Evolutionary conservation across 164 flowering plant genomes (phyloP), one percentile per base, ranked within the genome.

Genomic region (Amborella trichopoda): DNA sequence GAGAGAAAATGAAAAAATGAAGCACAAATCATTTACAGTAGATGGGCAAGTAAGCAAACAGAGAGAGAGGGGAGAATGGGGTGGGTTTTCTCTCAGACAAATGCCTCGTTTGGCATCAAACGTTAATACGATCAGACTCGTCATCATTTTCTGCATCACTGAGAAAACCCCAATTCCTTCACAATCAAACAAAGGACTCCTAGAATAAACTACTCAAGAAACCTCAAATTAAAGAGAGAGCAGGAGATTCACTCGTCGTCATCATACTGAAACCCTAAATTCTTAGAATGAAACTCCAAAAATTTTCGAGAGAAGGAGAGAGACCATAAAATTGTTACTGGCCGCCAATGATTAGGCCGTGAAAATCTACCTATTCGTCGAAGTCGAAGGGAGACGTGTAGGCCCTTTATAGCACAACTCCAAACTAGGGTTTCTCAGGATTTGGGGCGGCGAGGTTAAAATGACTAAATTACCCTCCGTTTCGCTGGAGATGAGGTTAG

Each of bases 51-150:
- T 30, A 8, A 14, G 14, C 14, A 30, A 30, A 30, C 34, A 3
- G 13, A 19, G 40, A 37, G 3, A 18, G 10, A 21, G 12, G 9
- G n/a, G 24, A 30, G 11, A 16, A 9, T 4, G 36, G 39, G 8
- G 23, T 1, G 26, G 48, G 40, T 22, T 54, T 60, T 50, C 74
- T 67, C 74, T 69, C 75, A 69, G 83, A 72, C 70, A 69, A 74
- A 74, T 69, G 79, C 83, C 75, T 77, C 77, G 74, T 48, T 54
- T 71, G 59, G 71, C 66, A 78, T 46, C 69, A 76, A 69, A 39
- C 55, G 54, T 37, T 46, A 27, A 43, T 34, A 44, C 44, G 43
- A 55, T 77, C 80, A 49, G 77, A 74, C 80, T 71, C 77, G 72
- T 77, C 77, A 72, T 77, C 79, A 14, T 62, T 67, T 63, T 39